These are phyloP conservation scores for Trichoderma polysporum DNA, from an alignment of 2,329 filamentous ascomycete genomes.

Conservation along the genomic window DNA sequence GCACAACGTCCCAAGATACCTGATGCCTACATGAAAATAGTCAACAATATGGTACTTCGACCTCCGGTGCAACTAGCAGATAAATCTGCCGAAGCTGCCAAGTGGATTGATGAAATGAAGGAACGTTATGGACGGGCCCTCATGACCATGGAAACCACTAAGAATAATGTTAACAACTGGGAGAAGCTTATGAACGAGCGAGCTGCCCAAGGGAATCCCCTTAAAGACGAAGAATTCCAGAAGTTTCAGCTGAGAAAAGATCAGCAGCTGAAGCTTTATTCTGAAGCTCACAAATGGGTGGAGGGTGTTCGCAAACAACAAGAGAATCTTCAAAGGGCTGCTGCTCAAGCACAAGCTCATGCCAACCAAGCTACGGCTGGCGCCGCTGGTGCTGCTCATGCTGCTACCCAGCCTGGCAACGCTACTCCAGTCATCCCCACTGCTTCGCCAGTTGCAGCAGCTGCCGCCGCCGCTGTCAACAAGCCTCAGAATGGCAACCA, in stretches of 20 bases:
- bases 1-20: conserved; percentile 39
- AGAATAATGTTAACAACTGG: conserved; percentile 42
- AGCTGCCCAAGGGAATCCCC: conserved; percentile 42
- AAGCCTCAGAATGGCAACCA: conserved; percentile 34
- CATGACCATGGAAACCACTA: conserved; percentile 49
- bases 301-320: conserved; percentile 49
- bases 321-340: conserved; percentile 33
- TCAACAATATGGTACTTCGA: conserved; percentile 49
- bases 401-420: conserved; percentile 26
- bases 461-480: conserved; percentile 24
- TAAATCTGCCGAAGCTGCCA: conserved; percentile 44
- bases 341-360: conserved; percentile 29
- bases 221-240: conserved; percentile 49
- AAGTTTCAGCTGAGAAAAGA: conserved; percentile 46
- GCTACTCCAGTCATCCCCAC: conserved; percentile 24
- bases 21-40: conserved; percentile 46
- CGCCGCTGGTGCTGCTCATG: conserved; percentile 14
- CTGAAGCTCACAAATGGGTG: conserved; percentile 49
- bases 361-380: conserved; percentile 29
- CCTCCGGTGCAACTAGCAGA: conserved; percentile 44
- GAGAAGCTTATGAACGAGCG: conserved; percentile 46
- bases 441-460: not conserved
- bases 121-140: conserved; percentile 49
- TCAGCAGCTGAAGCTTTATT: conserved; percentile 44
- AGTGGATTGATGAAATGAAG: conserved; percentile 51